Evolutionary conservation across 805 yeast genomes (phyloP).

Genomic region (Saccharomycopsis guyanensis): DNA sequence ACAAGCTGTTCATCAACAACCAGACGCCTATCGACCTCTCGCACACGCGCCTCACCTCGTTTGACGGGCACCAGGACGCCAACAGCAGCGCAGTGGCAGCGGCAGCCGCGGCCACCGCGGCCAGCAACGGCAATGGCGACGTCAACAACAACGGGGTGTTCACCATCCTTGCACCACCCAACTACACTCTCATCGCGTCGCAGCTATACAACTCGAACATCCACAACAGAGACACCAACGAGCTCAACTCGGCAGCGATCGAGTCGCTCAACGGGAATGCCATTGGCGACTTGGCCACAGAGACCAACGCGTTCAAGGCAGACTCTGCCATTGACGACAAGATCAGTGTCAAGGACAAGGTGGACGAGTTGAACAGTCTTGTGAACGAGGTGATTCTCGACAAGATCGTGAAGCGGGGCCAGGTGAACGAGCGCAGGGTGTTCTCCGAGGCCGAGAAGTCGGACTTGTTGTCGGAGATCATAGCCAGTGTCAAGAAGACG

Average conservation of each 20-base stretch:
- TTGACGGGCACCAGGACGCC: neutral
- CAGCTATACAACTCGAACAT: neutral
- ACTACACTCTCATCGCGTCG: neutral
- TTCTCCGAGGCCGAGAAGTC: neutral
- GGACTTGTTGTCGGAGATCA: neutral
- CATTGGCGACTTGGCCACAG: neutral
- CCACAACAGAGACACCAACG: neutral
- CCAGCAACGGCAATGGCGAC: neutral
- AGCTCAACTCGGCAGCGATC: neutral
- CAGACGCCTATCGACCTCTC: neutral
- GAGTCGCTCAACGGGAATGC: neutral
- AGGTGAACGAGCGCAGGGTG: neutral
- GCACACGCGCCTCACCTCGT: neutral
- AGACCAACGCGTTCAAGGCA: neutral
- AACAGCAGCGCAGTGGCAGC: neutral
- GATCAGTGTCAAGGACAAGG: conserved; percentile 2
- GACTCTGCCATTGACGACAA: neutral
- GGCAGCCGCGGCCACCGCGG: neutral
- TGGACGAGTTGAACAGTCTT: conserved; percentile 6
- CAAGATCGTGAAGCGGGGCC: neutral
- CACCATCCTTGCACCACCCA: neutral
- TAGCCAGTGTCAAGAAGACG: neutral
- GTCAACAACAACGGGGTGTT: neutral
- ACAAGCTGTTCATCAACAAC: neutral
- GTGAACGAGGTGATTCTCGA: conserved; percentile 2